phyloP scores from a whole-genome alignment of 495 filamentous ascomycete species.

The Letharia lupina region DNA sequence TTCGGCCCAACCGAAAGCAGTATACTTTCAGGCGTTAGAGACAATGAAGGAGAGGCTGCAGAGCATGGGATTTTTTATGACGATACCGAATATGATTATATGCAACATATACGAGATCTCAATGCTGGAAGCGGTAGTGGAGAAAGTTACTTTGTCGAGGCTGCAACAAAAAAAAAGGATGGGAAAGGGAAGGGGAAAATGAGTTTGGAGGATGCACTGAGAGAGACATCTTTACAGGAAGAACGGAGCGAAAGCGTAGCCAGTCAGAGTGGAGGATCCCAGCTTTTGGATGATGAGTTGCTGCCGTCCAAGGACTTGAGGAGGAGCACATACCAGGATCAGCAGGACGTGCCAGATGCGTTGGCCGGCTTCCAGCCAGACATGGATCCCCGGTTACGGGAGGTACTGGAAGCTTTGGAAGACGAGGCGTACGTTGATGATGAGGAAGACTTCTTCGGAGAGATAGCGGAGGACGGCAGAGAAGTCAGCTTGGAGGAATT shows the following conservation, averaged over 20 bases:
- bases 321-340: slow-evolving; percentile 76
- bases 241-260: slow-evolving; percentile 43
- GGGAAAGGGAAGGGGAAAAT: slow-evolving; percentile 63
- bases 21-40: slow-evolving; percentile 44
- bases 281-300: slow-evolving; percentile 57
- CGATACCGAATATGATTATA: slow-evolving; percentile 94
- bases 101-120: slow-evolving; percentile 95
- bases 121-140: slow-evolving; percentile 50
- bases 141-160: slow-evolving; percentile 71
- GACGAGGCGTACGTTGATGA: slow-evolving; percentile 95
- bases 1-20: slow-evolving; percentile 42
- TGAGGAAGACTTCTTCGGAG: slow-evolving; percentile 67
- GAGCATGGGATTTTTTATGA: slow-evolving; percentile 83
- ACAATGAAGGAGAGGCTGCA: slow-evolving; percentile 93
- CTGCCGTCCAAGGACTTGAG: slow-evolving; percentile 62
- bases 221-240: slow-evolving; percentile 51
- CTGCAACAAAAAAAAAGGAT: slow-evolving; percentile 46
- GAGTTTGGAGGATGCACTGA: slow-evolving; percentile 75
- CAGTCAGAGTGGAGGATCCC: slow-evolving; percentile 17
- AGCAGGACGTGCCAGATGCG: slow-evolving; percentile 85
- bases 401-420: slow-evolving; percentile 89
- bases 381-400: slow-evolving; percentile 91
- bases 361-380: slow-evolving; percentile 92
- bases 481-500: slow-evolving; percentile 67
- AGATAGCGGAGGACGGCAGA: slow-evolving; percentile 63